Evolutionary conservation across 805 yeast genomes (phyloP), one percentile per base, ranked within the genome.

Genomic region (Maudiozyma saulgeensis): DNA sequence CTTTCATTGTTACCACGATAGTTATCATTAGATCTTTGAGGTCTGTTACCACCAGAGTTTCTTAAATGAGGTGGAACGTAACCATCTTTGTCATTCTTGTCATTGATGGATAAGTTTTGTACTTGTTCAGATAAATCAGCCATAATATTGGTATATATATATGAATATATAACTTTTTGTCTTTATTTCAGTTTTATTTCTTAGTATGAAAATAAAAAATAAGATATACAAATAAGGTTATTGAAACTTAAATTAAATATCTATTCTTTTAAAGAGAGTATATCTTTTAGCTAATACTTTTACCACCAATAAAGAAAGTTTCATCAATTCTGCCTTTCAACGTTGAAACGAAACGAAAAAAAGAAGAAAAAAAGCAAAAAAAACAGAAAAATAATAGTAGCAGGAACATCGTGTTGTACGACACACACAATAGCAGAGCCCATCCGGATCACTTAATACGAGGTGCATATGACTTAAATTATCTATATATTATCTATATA

Each of bases 81-180:
- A 44, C 60, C 54, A 26, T 40, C 31, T 19, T 39, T 19, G 25
- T 39, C 51, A 26, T 48, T 52, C 47, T 55, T 53, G 41, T 61
- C 77, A 54, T 68, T 65, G 52, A 80, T 74, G 54, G 75, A 73
- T 61, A 80, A 72, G 62, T 78, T 76, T 68, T 74, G 74, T 78
- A 80, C 75, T 61, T 78, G 74, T 60, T 76, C 72, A 55, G 77
- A 71, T 64, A 80, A 68, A 63, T 80, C 83, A 65, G 83, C 69
- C 84, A 80, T 80, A 52, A 61, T 76, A 34, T 32, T 15, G 5
- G 19, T 11, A 9, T 37, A n/a, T 39, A 16, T 21, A 15, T 35
- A n/a, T 35, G 11, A 3, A 15, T 35, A 35, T 35, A 35, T 16
- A n/a, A 35, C 38, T 35, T 35, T 7, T n/a, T 35, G 38, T 35